phyloP scores from a whole-genome alignment of 2,329 filamentous ascomycete genomes.

The Phoma sp. region DNA sequence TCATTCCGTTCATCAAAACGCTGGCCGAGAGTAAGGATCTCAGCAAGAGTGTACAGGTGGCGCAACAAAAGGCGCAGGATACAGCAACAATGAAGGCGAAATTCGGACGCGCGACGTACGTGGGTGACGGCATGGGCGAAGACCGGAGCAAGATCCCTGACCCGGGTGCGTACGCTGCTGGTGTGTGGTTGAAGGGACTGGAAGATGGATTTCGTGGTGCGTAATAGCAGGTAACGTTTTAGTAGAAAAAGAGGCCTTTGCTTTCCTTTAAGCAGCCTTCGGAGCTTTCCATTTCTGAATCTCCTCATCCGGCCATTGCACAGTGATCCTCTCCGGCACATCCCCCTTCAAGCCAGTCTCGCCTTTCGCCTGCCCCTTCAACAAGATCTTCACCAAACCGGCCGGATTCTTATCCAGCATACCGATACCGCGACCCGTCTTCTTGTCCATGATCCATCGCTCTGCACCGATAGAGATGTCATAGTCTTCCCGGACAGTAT shows the following conservation, averaged over 20 bases:
- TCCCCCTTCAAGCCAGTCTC: slow-evolving; percentile 1
- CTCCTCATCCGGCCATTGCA: background rate
- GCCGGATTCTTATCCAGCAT: slow-evolving; percentile 7
- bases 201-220: slow-evolving; percentile 23
- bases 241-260: background rate
- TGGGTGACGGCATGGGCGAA: slow-evolving; percentile 69
- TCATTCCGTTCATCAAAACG: slow-evolving; percentile 82
- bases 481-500: slow-evolving; percentile 4
- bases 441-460: slow-evolving; percentile 10
- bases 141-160: slow-evolving; percentile 63
- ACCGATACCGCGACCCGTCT: slow-evolving; percentile 1
- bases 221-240: background rate
- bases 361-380: slow-evolving; percentile 7
- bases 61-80: slow-evolving; percentile 74
- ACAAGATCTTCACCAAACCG: slow-evolving; percentile 1
- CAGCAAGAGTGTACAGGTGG: slow-evolving; percentile 73
- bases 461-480: slow-evolving; percentile 9
- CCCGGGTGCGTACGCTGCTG: slow-evolving; percentile 76
- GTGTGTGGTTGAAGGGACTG: slow-evolving; percentile 76
- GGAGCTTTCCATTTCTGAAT: background rate
- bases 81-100: slow-evolving; percentile 92
- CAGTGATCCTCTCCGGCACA: slow-evolving; percentile 1
- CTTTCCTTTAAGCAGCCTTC: background rate
- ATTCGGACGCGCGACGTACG: slow-evolving; percentile 81
- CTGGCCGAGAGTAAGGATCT: slow-evolving; percentile 69